Base-by-base conservation (phyloP, 352 stramenopile species). In the Phytophthora fragariae region DNA sequence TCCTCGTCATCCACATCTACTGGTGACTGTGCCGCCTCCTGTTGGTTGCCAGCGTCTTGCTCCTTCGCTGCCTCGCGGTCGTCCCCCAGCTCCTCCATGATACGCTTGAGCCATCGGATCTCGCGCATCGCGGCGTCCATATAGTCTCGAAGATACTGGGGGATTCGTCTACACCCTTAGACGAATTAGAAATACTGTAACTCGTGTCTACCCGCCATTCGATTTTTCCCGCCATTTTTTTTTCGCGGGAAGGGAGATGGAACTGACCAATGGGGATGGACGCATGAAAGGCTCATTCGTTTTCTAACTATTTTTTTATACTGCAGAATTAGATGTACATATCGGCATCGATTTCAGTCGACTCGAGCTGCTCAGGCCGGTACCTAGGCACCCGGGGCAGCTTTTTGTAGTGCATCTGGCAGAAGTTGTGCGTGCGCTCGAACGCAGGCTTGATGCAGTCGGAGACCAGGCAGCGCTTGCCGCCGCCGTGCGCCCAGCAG, bases 401-500 rank as follows among this genome's bases (percentile, higher is more conserved):
- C 56, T 65, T 37, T 0, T 31, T 46, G 55, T 60, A 49, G 57
- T 72, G 65, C 57, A 53, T 62, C 21, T 55, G 33, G 50, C 65
- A 72, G 65, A 61, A 73, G 57, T 73, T 76, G 21, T 66, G 60
- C 39, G 70, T 76, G 17, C 70, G 70, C 70, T 76, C 62, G 57
- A 68, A 76, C 33, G 62, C 64, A 14, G 70, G 64, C 14, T 66
- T 70, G 52, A 47, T 57, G 61, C 68, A 75, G 62, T 57, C 35
- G 35, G 35, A 15, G 9, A 41, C 35, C 35, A 63, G 29, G 50
- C 76, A 86, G 57, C 81, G 81, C 55, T 85, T 84, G 58, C 78
- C 77, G 35, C 73, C 75, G 67, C 74, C 77, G 55, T 91, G 83
- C 0, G 83, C 83, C 83, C 83, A 91, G 66, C 81, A 91, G 5